Base-by-base conservation (phyloP, 306 rosid species). In the Vachellia collinsii region DNA sequence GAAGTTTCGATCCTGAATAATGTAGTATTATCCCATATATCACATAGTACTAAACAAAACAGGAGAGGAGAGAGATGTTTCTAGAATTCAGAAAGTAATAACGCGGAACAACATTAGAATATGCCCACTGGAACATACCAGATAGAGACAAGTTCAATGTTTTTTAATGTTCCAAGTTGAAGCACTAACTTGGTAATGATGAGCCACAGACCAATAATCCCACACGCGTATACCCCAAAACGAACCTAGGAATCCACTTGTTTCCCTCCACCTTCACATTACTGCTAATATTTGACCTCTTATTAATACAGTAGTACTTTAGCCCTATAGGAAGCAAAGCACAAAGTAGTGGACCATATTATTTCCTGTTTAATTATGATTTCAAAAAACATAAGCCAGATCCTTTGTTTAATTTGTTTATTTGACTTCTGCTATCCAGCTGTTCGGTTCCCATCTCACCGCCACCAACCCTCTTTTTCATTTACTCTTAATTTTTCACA, bases 291-390 rank as follows among this genome's bases (percentile, higher is more conserved):
- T 29, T 56, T 56, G 12, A 41, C 68, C 68, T 29, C 67, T 41
- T 29, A 29, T 39, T 25, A 61, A 25, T 11, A 25, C 39, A 22
- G 14, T 58, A 22, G 19, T 61, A 29, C 67, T 62, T 29, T 29
- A 62, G 68, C 41, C 41, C 13, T 61, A 29, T 13, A 43, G 29
- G 16, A 75, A 75, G n/a, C 12, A 22, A 10, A 20, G 65, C 84
- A 82, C 80, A 79, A 44, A 42, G 68, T 71, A 79, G 82, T 86
- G 84, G 65, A 79, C 86, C 88, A 71, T 13, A 29, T 4, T 62
- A 29, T 29, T 62, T 62, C 68, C 12, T 5, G 10, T 3, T 29
- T 62, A 62, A 62, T 12, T 62, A 25, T 62, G 39, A 22, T n/a
- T 59, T 59, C 36, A 25, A 25, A 1, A 0, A 25, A 61, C 17